Evolutionary conservation across 768 basidiomycete species (phyloP).

Genomic region (Termitomyces eurrhizus): DNA sequence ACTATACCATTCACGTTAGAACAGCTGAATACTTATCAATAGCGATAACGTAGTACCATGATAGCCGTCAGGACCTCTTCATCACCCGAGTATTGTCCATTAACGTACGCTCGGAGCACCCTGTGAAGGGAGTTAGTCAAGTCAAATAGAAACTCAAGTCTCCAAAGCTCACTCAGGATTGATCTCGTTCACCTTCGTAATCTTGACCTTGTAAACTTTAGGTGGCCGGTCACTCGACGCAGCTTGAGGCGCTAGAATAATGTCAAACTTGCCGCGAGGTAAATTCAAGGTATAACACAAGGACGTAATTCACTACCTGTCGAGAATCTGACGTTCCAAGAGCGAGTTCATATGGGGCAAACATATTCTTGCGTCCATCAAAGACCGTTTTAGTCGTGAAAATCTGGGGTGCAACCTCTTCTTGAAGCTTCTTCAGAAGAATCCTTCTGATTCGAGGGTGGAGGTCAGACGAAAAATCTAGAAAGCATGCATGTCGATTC

Average conservation of each 20-base stretch:
- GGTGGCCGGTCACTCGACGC: constrained; percentile 34
- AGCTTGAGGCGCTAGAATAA: constrained; percentile 35
- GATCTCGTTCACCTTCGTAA: constrained; percentile 55
- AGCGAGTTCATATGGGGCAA: constrained; percentile 9
- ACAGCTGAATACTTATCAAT: neutral
- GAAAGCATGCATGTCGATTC: neutral
- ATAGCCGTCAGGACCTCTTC: constrained; percentile 59
- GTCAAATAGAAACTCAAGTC: neutral
- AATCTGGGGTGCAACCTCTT: constrained; percentile 38
- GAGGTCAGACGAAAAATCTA: constrained; percentile 10
- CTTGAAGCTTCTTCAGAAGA: constrained; percentile 61
- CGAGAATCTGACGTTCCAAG: constrained; percentile 9
- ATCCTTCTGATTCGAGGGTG: constrained; percentile 57
- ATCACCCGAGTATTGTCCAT: constrained; percentile 63
- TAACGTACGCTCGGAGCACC: constrained; percentile 57
- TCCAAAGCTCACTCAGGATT: constrained; percentile 35
- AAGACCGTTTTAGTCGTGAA: constrained; percentile 73
- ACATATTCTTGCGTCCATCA: constrained; percentile 59
- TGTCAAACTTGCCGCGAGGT: constrained; percentile 12
- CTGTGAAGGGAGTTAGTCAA: constrained; percentile 29
- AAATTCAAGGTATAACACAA: constrained; percentile 14
- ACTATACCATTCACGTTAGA: constrained; percentile 31
- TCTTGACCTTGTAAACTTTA: constrained; percentile 46
- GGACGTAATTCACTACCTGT: constrained; percentile 2
- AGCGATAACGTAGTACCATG: constrained; percentile 36